These are phyloP conservation scores for Flueggea neowawraea DNA, from an alignment of 441 rosid species.

Conservation along the genomic window DNA sequence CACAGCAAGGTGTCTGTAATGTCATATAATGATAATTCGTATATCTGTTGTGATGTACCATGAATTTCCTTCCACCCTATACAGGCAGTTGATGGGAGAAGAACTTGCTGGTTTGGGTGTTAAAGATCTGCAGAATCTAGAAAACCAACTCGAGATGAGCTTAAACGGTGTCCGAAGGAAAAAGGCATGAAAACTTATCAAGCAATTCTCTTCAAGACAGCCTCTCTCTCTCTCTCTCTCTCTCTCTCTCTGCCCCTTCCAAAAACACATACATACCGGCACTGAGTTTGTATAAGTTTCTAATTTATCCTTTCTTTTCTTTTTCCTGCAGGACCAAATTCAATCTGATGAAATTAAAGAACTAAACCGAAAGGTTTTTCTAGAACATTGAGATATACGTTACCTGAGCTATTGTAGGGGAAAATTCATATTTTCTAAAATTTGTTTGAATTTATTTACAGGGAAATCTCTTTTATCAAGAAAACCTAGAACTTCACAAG, in stretches of 20 bases:
- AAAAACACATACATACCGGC: no score
- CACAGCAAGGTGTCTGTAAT: no score
- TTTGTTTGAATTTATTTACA: slow-evolving; percentile 18
- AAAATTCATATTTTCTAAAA: no score
- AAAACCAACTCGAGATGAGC: slow-evolving; percentile 77
- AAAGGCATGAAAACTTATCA: slow-evolving; percentile 43
- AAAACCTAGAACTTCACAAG: slow-evolving; percentile 56
- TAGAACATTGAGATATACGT: not conserved
- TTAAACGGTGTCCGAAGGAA: slow-evolving; percentile 54
- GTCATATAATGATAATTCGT: no score
- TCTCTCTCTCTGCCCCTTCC: no score
- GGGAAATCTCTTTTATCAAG: slow-evolving; percentile 62
- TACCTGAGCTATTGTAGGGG: no score
- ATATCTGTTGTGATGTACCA: no score
- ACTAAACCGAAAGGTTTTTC: slow-evolving; percentile 59
- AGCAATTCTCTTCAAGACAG: slow-evolving; percentile 2
- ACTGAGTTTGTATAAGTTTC: no score
- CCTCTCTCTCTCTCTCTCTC: not conserved
- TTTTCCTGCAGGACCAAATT: slow-evolving; percentile 40
- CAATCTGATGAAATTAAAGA: slow-evolving; percentile 60
- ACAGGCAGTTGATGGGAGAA: slow-evolving; percentile 85
- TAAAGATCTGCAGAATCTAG: slow-evolving; percentile 68
- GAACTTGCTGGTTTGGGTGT: slow-evolving; percentile 62
- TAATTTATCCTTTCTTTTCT: no score
- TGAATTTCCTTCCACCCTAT: no score